Evolutionary conservation across 2,329 filamentous ascomycete species (phyloP).

Genomic region (Pestalotiopsis sp.): DNA sequence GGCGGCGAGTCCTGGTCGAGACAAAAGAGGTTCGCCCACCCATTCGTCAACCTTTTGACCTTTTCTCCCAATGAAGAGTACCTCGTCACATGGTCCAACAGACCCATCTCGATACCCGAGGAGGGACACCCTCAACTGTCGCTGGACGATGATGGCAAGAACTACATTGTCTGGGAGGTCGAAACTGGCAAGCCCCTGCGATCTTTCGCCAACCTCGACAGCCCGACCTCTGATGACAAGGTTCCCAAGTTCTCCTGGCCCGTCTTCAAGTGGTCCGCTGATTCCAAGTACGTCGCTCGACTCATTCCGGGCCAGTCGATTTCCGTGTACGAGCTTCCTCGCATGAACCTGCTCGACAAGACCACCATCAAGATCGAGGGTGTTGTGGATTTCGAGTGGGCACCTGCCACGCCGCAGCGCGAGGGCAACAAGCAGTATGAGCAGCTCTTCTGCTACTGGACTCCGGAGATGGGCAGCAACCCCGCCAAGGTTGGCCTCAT

Average conservation of each 20-base stretch:
- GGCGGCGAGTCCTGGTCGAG: conserved; percentile 87
- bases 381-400: conserved; percentile 98
- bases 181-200: conserved; percentile 86
- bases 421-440: conserved; percentile 91
- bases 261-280: conserved; percentile 98
- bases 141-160: conserved; percentile 95
- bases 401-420: conserved; percentile 78
- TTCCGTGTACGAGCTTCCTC: conserved; percentile 85
- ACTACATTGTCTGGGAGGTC: conserved; percentile 98
- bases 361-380: conserved; percentile 94
- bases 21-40: conserved; percentile 91
- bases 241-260: conserved; percentile 95
- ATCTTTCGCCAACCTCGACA: conserved; percentile 89
- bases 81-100: conserved; percentile 94
- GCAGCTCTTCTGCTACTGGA: conserved; percentile 98
- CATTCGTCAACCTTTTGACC: conserved; percentile 92
- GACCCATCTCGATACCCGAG: conserved; percentile 90
- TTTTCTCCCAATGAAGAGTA: conserved; percentile 95
- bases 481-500: conserved; percentile 96
- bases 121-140: conserved; percentile 81
- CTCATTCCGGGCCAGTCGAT: conserved; percentile 88
- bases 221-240: conserved; percentile 64
- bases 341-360: conserved; percentile 90
- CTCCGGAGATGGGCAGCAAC: conserved; percentile 95
- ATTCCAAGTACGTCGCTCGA: conserved; percentile 95